phyloP scores from a whole-genome alignment of 2,329 filamentous ascomycete species.

The Xylariaceae sp. region DNA sequence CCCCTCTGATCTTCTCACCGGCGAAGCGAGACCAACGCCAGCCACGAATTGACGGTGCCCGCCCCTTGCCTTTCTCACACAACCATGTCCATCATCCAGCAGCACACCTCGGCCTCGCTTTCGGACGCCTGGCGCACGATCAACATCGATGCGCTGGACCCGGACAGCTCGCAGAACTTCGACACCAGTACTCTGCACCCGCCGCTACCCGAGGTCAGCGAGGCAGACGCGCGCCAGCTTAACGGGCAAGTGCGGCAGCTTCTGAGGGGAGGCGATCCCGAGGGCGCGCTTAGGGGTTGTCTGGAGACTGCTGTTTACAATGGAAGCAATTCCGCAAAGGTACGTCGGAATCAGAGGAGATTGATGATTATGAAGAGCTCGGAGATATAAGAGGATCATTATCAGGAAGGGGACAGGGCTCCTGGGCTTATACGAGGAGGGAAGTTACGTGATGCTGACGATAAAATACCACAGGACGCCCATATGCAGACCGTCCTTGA shows the following conservation, averaged over 20 bases:
- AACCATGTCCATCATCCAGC: conserved; percentile 63
- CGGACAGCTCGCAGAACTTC: conserved; percentile 89
- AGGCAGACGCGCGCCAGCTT: conserved; percentile 73
- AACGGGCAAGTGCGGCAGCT: conserved; percentile 82
- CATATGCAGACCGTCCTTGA: conserved; percentile 87
- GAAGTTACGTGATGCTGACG: conserved; percentile 11
- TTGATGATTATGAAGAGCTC: too few species aligned
- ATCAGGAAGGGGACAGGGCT: too few species aligned
- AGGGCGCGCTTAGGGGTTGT: conserved; percentile 79
- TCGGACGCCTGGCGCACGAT: conserved; percentile 77
- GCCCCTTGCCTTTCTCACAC: neutral
- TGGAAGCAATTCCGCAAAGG: conserved; percentile 54
- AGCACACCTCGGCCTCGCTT: conserved; percentile 56
- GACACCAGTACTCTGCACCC: conserved; percentile 80
- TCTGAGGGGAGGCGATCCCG: conserved; percentile 77
- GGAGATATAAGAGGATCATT: too few species aligned
- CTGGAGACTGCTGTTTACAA: conserved; percentile 81
- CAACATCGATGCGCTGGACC: conserved; percentile 87
- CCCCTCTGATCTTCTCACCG: too few species aligned
- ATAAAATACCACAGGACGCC: conserved; percentile 56
- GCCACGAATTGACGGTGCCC: too few species aligned
- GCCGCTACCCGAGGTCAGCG: conserved; percentile 66
- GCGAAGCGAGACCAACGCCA: too few species aligned
- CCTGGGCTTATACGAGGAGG: too few species aligned
- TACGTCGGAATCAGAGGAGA: conserved; percentile 24